These are phyloP conservation scores for Beauveria sp. DNA, from an alignment of 2,329 filamentous ascomycete genomes.

Conservation along the genomic window DNA sequence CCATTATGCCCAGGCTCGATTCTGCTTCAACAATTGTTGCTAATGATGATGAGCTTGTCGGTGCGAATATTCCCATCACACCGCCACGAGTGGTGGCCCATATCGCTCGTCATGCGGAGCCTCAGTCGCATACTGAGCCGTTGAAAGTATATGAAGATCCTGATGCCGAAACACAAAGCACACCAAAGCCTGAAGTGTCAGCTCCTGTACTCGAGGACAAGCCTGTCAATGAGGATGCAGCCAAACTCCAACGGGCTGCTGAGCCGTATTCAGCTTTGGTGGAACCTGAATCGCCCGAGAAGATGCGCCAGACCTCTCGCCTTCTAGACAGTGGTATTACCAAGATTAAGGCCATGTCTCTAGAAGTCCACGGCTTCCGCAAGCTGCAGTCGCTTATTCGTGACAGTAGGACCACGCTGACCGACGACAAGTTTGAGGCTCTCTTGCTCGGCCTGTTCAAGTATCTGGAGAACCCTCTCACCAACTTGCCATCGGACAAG, in stretches of 20 bases:
- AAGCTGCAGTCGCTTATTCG: constrained; percentile 69
- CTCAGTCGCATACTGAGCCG: constrained; percentile 1
- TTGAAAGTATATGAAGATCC: constrained; percentile 58
- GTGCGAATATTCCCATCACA: background rate
- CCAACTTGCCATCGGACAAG: constrained; percentile 52
- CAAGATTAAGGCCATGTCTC: constrained; percentile 60
- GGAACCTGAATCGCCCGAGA: constrained; percentile 37
- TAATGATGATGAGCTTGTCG: constrained; percentile 10
- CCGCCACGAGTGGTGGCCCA: constrained; percentile 13
- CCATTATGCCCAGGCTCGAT: constrained; percentile 33
- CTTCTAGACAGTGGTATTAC: constrained; percentile 67
- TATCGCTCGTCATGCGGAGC: background rate
- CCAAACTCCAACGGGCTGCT: constrained; percentile 21
- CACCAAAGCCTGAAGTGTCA: constrained; percentile 37
- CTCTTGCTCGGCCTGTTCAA: constrained; percentile 62
- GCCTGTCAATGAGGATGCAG: constrained; percentile 49
- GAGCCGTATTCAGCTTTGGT: constrained; percentile 17
- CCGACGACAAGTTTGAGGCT: constrained; percentile 60
- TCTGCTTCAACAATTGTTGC: constrained; percentile 22
- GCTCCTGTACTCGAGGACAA: constrained; percentile 51
- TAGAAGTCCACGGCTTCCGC: constrained; percentile 77
- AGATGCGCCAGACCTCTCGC: constrained; percentile 48
- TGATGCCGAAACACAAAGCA: constrained; percentile 40
- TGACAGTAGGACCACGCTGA: constrained; percentile 55
- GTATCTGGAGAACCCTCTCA: constrained; percentile 58